These are phyloP conservation scores for Zygnema circumcarinatum DNA, from an alignment of 139 green algal genomes.

Conservation along the genomic window DNA sequence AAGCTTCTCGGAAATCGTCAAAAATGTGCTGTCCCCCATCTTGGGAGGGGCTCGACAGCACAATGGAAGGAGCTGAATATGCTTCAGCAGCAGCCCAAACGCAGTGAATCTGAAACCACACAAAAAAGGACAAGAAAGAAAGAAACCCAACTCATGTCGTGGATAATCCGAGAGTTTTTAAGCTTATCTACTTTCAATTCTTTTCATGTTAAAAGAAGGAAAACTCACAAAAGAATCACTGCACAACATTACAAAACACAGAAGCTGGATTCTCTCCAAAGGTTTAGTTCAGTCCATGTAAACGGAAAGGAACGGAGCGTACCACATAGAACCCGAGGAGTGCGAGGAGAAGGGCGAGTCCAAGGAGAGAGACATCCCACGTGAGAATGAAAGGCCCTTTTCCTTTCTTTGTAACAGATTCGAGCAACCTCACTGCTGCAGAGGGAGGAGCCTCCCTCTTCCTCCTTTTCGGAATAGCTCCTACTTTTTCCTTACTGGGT, in stretches of 20 bases:
- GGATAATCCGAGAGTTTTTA: too few species aligned
- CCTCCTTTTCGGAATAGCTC: neutral
- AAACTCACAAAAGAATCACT: too few species aligned
- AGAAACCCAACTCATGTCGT: too few species aligned
- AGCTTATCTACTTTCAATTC: too few species aligned
- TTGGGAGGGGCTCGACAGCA: slow-evolving; percentile 68
- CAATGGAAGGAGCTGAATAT: slow-evolving; percentile 93
- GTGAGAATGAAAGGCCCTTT: slow-evolving; percentile 35
- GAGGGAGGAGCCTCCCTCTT: neutral
- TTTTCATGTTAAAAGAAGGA: too few species aligned
- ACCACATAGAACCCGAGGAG: slow-evolving; percentile 59
- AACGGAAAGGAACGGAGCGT: too few species aligned
- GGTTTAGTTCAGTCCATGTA: too few species aligned
- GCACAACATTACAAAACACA: too few species aligned
- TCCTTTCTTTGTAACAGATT: slow-evolving; percentile 2
- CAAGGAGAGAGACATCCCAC: slow-evolving; percentile 63
- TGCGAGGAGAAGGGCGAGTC: slow-evolving; percentile 60
- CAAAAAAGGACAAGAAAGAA: slow-evolving; percentile 25
- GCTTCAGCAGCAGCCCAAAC: slow-evolving; percentile 84
- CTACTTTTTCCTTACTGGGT: neutral
- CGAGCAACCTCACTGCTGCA: neutral
- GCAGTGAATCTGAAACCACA: slow-evolving; percentile 71
- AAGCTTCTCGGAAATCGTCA: slow-evolving; percentile 66
- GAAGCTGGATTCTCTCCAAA: too few species aligned
- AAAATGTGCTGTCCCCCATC: slow-evolving; percentile 48